Percentiles rank a stretch among this genome's conserved stretches.
These are phyloP conservation scores for Tolypocladium album DNA, from an alignment of 2,329 filamentous ascomycete genomes.

Conservation along the genomic window DNA sequence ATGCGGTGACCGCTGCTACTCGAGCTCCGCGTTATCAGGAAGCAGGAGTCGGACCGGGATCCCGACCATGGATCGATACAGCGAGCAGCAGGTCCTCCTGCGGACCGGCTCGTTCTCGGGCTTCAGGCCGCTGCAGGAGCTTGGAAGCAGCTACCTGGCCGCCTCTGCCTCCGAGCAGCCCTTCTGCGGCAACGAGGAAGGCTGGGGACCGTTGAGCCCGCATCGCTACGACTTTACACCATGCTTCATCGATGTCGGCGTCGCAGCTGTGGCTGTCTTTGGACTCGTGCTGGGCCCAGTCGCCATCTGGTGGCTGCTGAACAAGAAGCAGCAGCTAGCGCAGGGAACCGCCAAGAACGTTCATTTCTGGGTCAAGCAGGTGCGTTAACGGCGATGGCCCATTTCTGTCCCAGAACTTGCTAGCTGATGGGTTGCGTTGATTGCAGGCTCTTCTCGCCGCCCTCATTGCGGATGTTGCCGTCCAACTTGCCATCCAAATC, in stretches of 20 bases:
- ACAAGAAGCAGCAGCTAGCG: constrained; percentile 46
- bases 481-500: constrained; percentile 70
- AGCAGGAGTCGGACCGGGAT: not conserved
- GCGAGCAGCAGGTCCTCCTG: constrained; percentile 35
- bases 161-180: constrained; percentile 47
- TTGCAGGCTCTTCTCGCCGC: constrained; percentile 47
- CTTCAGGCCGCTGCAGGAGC: constrained; percentile 35
- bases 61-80: constrained; percentile 16
- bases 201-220: constrained; percentile 89
- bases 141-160: constrained; percentile 51
- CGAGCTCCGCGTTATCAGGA: constrained; percentile 9
- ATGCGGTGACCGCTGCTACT: constrained; percentile 6
- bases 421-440: not conserved
- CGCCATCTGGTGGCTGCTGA: constrained; percentile 71
- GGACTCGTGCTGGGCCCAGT: constrained; percentile 68
- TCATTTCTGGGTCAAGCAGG: constrained; percentile 91
- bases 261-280: constrained; percentile 66
- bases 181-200: constrained; percentile 80
- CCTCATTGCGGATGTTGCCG: constrained; percentile 56
- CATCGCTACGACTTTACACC: constrained; percentile 90
- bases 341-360: constrained; percentile 66
- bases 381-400: constrained; percentile 22
- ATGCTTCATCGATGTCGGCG: constrained; percentile 91
- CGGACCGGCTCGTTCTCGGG: constrained; percentile 53
- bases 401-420: not conserved